Evolutionary conservation across 2,329 filamentous ascomycete species (phyloP), one percentile per base, ranked within the genome.

Genomic region (Ophiosphaerella herpotricha): DNA sequence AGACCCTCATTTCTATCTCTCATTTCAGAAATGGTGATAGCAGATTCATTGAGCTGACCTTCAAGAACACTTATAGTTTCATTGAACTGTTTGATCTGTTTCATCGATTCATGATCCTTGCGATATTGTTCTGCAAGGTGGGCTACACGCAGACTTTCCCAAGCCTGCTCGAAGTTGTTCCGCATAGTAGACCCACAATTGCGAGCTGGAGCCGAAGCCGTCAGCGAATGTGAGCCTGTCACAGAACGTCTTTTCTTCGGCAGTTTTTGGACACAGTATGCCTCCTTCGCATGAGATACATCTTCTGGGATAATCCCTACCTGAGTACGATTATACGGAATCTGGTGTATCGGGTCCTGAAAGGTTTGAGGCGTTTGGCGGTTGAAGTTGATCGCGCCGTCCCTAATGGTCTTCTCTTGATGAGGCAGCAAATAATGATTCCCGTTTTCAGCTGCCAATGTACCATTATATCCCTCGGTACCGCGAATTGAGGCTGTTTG

Each of bases 91-190:
- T 59, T 46, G 1, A 34, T 24, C 5, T 43, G 11, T 2, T n/a
- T 45, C 3, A 9, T 40, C 2, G 41, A 39, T 14, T 54, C 52
- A n/a, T 64, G 48, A 16, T 58, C 33, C 4, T 26, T 21, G 2
- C 49, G 55, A 23, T 51, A 45, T 11, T 45, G 42, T 3, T 64
- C 54, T 1, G 61, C 52, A 14, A 54, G 23, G 12, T 57, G 23
- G 7, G 52, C 47, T 18, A 53, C 9, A 13, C 48, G 51, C 7
- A 64, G 11, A 18, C 9, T 39, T n/a, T 60, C 42, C 4, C 57
- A 12, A 5, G 38, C 38, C 5, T 39, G 21, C 6, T 63, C 54
- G 18, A 63, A 34, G 26, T 11, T 21, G 12, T 26, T 11, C 16
- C 35, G 43, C 2, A 33, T 33, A 6, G 35, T 29, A 24, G 29